These are phyloP conservation scores for Aspergillus puulaauensis DNA, from an alignment of 2,329 filamentous ascomycete genomes.

Conservation along the genomic window DNA sequence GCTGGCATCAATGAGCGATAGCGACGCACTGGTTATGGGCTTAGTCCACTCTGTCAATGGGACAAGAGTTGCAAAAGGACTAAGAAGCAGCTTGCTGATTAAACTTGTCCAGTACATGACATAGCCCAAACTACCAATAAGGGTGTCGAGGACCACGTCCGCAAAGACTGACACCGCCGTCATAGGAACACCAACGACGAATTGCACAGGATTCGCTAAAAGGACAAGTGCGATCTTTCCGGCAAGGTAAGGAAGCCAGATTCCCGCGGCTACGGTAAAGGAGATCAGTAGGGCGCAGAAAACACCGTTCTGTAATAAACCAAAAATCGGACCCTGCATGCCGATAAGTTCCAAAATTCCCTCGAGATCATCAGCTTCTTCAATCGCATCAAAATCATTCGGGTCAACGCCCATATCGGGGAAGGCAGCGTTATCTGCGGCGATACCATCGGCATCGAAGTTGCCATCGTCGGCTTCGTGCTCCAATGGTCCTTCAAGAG, in stretches of 20 bases:
- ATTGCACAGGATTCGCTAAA: slow-evolving; percentile 72
- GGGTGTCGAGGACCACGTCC: slow-evolving; percentile 76
- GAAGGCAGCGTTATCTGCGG: slow-evolving; percentile 20
- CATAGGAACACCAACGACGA: slow-evolving; percentile 67
- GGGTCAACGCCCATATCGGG: slow-evolving; percentile 65
- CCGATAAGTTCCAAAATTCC: slow-evolving; percentile 94
- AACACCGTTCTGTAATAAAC: slow-evolving; percentile 88
- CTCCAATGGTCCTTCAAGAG: slow-evolving; percentile 59
- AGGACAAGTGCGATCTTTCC: slow-evolving; percentile 81
- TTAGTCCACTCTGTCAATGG: slow-evolving; percentile 37
- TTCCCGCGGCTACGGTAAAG: slow-evolving; percentile 77
- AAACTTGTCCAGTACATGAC: slow-evolving; percentile 42
- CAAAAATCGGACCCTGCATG: slow-evolving; percentile 88
- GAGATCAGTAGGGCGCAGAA: slow-evolving; percentile 91
- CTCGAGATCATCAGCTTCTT: slow-evolving; percentile 88
- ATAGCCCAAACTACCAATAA: slow-evolving; percentile 64
- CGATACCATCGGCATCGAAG: slow-evolving; percentile 36
- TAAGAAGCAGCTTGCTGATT: slow-evolving; percentile 31
- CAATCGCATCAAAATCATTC: slow-evolving; percentile 56
- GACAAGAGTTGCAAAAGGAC: slow-evolving; percentile 35
- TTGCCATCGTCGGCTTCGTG: slow-evolving; percentile 50
- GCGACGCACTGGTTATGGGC: slow-evolving; percentile 40
- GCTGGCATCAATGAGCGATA: slow-evolving; percentile 44
- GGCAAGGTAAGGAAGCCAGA: slow-evolving; percentile 89
- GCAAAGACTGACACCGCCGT: slow-evolving; percentile 69